Conservation (phyloP, 2,329 filamentous ascomycete genomes). For the Xylaria sp. region DNA sequence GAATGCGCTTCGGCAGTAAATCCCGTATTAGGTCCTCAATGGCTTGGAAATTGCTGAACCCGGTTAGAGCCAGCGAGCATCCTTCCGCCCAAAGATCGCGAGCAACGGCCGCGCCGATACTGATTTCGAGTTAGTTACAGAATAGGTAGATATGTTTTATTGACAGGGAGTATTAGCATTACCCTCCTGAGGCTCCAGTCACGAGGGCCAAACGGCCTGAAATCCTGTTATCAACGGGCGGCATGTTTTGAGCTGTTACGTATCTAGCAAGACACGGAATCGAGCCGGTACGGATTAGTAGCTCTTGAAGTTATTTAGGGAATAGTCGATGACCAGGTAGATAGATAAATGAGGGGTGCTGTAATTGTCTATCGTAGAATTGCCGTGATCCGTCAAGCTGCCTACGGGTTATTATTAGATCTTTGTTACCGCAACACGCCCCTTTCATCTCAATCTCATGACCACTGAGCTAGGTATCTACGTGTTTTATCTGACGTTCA, state of each 20-base stretch:
- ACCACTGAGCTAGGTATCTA: too few species aligned
- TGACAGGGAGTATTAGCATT: not conserved
- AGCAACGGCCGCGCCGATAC: conserved; percentile 34
- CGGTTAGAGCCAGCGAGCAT: conserved; percentile 33
- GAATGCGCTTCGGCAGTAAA: conserved; percentile 21
- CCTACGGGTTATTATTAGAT: not conserved
- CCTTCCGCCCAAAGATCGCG: conserved; percentile 33
- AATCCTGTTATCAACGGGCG: conserved; percentile 32
- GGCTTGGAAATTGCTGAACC: conserved; percentile 27
- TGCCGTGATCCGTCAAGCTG: not conserved
- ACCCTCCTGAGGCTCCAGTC: conserved; percentile 35
- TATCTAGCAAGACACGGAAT: too few species aligned
- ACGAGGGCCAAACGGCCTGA: conserved; percentile 33
- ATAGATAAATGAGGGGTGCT: conserved; percentile 5
- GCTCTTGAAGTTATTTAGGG: too few species aligned
- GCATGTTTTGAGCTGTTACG: conserved; percentile 17
- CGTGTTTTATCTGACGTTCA: too few species aligned
- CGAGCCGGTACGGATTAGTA: too few species aligned
- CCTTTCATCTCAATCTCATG: too few species aligned
- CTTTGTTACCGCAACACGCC: not conserved
- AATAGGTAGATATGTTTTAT: too few species aligned
- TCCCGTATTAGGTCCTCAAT: conserved; percentile 29
- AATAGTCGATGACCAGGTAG: not conserved
- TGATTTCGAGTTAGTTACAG: conserved; percentile 15
- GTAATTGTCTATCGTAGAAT: not conserved